Base-by-base conservation (phyloP, 345 rosid genomes). In the Theobroma cacao region DNA sequence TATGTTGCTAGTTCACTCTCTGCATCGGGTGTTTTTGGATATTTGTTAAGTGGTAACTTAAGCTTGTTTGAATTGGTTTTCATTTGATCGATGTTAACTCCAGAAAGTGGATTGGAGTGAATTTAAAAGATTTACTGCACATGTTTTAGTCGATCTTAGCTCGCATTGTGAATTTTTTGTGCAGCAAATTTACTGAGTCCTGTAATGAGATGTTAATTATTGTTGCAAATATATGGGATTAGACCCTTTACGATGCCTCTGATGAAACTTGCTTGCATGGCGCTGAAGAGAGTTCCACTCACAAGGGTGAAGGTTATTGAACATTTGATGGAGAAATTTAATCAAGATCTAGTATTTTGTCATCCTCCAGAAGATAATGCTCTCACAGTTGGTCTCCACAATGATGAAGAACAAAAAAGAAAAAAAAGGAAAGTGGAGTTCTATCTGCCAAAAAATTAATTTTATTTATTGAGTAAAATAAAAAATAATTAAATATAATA, bases 241-340 rank as follows among this genome's bases (percentile, higher is more conserved):
- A 91, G 99, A 84, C 99, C 98, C 76, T 96, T 96, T 75, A 91
- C 93, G 13, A 96, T 96, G 98, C 98, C 99, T n/a, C 91, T 96
- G 48, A 96, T 96, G 99, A 91, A 85, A 84, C 97, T 96, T 72
- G 98, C 97, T n/a, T 94, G 98, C 75, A 92, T 98, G 59, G 99
- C 98, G 0, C 72, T 94, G 79, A 98, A 94, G 82, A 92, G 99
- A 87, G 99, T 92, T 84, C 97, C 98, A 48, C 88, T 96, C n/a
- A 94, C 94, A 3, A 85, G 99, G 7, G 77, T 82, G 5, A 92
- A 89, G 85, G 81, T 92, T 73, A 86, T 94, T 7, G 91, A 89
- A 17, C 56, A 87, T 80, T 84, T 94, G 84, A 85, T 80, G 81
- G 86, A 83, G 85, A 94, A 90, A 86, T 79, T 96, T 72, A 84